A percentile compares a stretch with the other conserved stretches of the same genome.
Conservation (phyloP, 2,329 filamentous ascomycete genomes). For the Monosporascus sp. region DNA sequence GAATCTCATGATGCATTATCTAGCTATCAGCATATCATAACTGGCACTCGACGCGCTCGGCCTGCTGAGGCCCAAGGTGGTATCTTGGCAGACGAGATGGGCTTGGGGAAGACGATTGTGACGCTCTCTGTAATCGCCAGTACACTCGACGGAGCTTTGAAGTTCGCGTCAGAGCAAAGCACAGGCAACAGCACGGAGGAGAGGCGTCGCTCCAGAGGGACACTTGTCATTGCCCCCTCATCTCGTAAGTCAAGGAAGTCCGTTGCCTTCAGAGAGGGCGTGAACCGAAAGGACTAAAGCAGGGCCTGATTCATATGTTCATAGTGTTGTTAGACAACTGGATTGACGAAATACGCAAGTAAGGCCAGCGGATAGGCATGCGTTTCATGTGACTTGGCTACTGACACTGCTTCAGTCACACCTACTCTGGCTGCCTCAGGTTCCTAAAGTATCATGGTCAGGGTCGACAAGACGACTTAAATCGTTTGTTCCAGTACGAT, state of each 20-base stretch:
- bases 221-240: conserved; percentile 7
- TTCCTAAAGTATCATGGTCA: conserved; percentile 5
- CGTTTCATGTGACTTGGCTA: not conserved
- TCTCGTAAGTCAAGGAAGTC: conserved; percentile 1
- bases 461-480: conserved; percentile 1
- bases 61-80: conserved; percentile 6
- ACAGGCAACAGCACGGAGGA: too few relatives aligned
- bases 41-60: conserved; percentile 2
- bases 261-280: too few relatives aligned
- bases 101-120: conserved; percentile 8
- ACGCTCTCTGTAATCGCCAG: conserved; percentile 5
- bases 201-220: not conserved
- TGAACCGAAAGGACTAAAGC: too few relatives aligned
- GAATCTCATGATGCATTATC: not conserved
- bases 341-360: conserved; percentile 9
- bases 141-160: conserved; percentile 1
- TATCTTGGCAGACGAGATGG: conserved; percentile 13
- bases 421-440: conserved; percentile 2
- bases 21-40: conserved; percentile 8
- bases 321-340: conserved; percentile 7
- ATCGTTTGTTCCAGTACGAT: not conserved
- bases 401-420: conserved; percentile 3
- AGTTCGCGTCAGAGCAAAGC: conserved; percentile 1
- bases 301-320: too few relatives aligned
- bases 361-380: not conserved